phyloP scores from a whole-genome alignment of 2,329 filamentous ascomycete genomes.

The Aspergillaceae sp. region DNA sequence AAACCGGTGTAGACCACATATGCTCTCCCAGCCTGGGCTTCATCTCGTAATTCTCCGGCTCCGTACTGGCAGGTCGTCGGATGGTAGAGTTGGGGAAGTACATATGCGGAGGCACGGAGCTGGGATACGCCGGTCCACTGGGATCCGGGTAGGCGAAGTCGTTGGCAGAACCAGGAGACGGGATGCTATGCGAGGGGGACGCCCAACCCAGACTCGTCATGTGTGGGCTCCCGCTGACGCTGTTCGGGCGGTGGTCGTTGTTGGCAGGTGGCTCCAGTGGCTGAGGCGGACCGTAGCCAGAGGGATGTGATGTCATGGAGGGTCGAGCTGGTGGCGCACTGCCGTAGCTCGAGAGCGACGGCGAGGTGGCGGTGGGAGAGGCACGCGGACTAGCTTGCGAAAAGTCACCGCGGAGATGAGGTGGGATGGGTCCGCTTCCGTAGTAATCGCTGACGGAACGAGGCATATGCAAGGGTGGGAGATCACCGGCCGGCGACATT shows the following conservation, averaged over 20 bases:
- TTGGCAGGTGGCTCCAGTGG: constrained; percentile 74
- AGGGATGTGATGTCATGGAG: constrained; percentile 75
- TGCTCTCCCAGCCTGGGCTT: constrained; percentile 41
- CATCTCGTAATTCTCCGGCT: constrained; percentile 58
- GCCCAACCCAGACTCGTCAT: constrained; percentile 77
- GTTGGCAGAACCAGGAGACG: constrained; percentile 60
- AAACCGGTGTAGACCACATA: constrained; percentile 31
- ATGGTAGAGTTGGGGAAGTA: constrained; percentile 64
- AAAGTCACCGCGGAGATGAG: constrained; percentile 70
- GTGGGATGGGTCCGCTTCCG: constrained; percentile 68
- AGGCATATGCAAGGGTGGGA: constrained; percentile 62
- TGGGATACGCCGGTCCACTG: constrained; percentile 43
- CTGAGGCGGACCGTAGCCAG: constrained; percentile 69
- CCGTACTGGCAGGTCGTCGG: constrained; percentile 65
- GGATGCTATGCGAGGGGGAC: constrained; percentile 68
- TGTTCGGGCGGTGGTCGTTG: constrained; percentile 65
- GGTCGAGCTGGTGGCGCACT: constrained; percentile 42
- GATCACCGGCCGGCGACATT: constrained; percentile 68
- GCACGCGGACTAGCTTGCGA: constrained; percentile 60
- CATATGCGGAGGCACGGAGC: constrained; percentile 49
- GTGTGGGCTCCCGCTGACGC: constrained; percentile 76
- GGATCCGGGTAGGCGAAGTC: constrained; percentile 78
- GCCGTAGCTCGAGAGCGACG: constrained; percentile 54
- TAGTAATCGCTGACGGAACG: constrained; percentile 66
- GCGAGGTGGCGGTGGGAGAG: constrained; percentile 55